Conservation (phyloP, 495 filamentous ascomycete genomes). For the Emericellopsis terricola region DNA sequence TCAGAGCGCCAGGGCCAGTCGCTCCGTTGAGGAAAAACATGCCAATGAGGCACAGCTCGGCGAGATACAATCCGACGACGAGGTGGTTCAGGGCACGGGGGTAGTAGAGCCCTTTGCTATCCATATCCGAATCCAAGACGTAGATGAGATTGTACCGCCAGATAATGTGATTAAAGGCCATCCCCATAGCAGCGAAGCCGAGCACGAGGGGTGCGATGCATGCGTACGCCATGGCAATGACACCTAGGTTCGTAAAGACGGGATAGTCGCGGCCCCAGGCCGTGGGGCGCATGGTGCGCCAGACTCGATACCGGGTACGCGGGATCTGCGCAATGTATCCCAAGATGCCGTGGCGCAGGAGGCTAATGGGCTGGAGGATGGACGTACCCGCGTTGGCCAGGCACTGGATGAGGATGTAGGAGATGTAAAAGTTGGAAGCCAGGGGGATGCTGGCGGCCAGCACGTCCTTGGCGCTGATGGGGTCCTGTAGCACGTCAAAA, state of each 20-base stretch:
- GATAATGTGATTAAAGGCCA: slow-evolving; percentile 64
- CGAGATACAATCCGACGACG: slow-evolving; percentile 65
- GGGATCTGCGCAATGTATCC: slow-evolving; percentile 51
- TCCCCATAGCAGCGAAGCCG: slow-evolving; percentile 59
- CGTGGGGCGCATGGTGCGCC: slow-evolving; percentile 41
- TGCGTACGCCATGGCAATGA: slow-evolving; percentile 71
- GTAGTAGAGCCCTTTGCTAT: slow-evolving; percentile 72
- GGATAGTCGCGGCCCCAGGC: slow-evolving; percentile 55
- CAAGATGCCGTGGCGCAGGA: slow-evolving; percentile 50
- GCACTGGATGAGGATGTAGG: slow-evolving; percentile 76
- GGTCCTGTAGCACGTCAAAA: slow-evolving; percentile 39
- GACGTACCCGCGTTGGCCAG: slow-evolving; percentile 54
- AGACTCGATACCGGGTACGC: slow-evolving; percentile 55
- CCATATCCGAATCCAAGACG: slow-evolving; percentile 55
- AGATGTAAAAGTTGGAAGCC: slow-evolving; percentile 80
- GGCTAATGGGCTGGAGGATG: slow-evolving; percentile 27
- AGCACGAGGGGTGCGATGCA: slow-evolving; percentile 81
- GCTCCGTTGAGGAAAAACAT: slow-evolving; percentile 55
- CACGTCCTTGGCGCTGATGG: slow-evolving; percentile 35
- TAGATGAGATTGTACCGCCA: slow-evolving; percentile 81
- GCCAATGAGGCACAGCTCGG: slow-evolving; percentile 62
- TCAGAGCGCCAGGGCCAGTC: slow-evolving; percentile 53
- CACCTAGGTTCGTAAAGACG: slow-evolving; percentile 54
- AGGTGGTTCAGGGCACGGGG: slow-evolving; percentile 66
- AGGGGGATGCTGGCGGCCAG: slow-evolving; percentile 58